These are phyloP conservation scores for Scenedesmus sp. DNA, from an alignment of 163 green algal species.

Conservation along the genomic window DNA sequence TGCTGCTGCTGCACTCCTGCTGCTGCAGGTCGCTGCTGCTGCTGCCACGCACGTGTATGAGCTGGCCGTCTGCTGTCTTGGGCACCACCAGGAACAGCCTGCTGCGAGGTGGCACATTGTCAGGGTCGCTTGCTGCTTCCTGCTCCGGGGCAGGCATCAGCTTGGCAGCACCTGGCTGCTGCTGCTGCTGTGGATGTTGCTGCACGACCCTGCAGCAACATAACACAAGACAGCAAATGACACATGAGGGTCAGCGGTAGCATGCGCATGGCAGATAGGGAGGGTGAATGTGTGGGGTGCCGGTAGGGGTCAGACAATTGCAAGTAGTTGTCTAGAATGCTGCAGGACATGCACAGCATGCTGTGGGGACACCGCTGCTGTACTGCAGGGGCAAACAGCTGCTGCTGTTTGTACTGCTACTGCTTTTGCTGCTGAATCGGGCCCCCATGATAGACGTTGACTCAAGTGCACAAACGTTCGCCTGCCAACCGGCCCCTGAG, in stretches of 20 bases:
- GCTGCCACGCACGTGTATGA: slow-evolving; percentile 75
- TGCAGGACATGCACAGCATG: slow-evolving; percentile 5
- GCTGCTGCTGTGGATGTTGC: background rate
- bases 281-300: background rate
- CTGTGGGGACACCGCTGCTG: background rate
- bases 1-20: background rate
- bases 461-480: background rate
- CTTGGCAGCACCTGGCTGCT: background rate
- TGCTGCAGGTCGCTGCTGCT: slow-evolving; percentile 4
- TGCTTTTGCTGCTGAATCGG: background rate
- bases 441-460: background rate
- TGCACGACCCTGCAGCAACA: slow-evolving; percentile 32
- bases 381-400: background rate
- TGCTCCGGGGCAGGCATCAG: slow-evolving; percentile 59
- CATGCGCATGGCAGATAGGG: background rate
- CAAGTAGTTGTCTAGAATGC: background rate
- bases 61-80: slow-evolving; percentile 80
- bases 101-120: slow-evolving; percentile 88
- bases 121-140: slow-evolving; percentile 80
- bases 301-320: background rate
- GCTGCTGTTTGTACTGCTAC: background rate
- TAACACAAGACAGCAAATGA: background rate
- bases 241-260: background rate
- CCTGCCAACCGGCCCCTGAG: background rate
- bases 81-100: slow-evolving; percentile 94